These are phyloP conservation scores for Chalciporus chontae DNA, from an alignment of 768 basidiomycete species.

Conservation along the genomic window DNA sequence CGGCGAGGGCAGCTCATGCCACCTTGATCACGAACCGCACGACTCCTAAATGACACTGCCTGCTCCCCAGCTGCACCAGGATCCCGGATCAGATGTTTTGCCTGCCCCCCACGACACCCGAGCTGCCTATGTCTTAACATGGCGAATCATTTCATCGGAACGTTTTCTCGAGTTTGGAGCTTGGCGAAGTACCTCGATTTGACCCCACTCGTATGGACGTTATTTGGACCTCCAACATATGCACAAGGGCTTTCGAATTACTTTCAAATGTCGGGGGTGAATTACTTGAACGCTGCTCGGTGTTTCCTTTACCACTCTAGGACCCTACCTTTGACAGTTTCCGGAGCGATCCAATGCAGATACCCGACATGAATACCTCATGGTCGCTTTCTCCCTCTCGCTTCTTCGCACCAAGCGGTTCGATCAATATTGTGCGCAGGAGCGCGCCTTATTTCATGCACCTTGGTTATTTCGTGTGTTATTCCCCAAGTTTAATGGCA, in stretches of 20 bases:
- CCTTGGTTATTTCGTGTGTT: slow-evolving; percentile 27
- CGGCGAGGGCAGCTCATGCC: slow-evolving; percentile 24
- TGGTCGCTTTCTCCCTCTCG: slow-evolving; percentile 28
- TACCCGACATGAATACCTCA: slow-evolving; percentile 37
- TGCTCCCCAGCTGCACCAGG: slow-evolving; percentile 9
- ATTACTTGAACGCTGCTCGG: slow-evolving; percentile 19
- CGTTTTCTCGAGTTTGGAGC: slow-evolving; percentile 2
- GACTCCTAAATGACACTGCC: slow-evolving; percentile 16
- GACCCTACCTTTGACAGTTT: slow-evolving; percentile 21
- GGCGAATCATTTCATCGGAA: slow-evolving; percentile 1
- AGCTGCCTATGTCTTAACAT: background rate
- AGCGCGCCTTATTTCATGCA: slow-evolving; percentile 31
- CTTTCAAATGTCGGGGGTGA: slow-evolving; percentile 8
- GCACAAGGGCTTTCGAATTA: background rate
- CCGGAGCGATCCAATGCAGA: slow-evolving; percentile 35
- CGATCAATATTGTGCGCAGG: slow-evolving; percentile 34
- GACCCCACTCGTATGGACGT: background rate
- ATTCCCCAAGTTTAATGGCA: slow-evolving; percentile 23
- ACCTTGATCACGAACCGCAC: slow-evolving; percentile 20
- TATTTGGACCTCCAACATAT: background rate
- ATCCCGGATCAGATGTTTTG: slow-evolving; percentile 7
- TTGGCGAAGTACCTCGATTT: background rate
- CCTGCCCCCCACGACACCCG: slow-evolving; percentile 4
- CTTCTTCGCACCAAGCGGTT: slow-evolving; percentile 31
- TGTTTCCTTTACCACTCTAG: slow-evolving; percentile 19